phyloP scores from a whole-genome alignment of 2,329 filamentous ascomycete species.

The Hymenoscyphus fraxineus region DNA sequence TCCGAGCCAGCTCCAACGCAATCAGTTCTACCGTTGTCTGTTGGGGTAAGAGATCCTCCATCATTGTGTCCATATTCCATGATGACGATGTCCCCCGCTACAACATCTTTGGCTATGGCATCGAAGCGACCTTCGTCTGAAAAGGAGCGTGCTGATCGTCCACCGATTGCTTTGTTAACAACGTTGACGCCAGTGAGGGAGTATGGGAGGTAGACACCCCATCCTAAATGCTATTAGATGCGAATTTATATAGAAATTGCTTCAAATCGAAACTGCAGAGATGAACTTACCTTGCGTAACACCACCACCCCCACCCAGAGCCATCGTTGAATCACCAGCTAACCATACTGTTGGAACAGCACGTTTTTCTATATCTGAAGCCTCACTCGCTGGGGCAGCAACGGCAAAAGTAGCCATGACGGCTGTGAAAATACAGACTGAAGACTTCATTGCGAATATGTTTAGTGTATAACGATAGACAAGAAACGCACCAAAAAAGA shows the following conservation, averaged over 20 bases:
- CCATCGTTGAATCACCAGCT: slow-evolving; percentile 62
- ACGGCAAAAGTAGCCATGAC: slow-evolving; percentile 23
- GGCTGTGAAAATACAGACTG: slow-evolving; percentile 16
- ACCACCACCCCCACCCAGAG: slow-evolving; percentile 42
- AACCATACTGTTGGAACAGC: slow-evolving; percentile 46
- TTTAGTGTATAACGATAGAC: background rate
- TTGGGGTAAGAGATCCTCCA: slow-evolving; percentile 47
- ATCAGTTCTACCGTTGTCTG: slow-evolving; percentile 59
- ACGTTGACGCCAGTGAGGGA: slow-evolving; percentile 47
- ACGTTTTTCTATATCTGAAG: slow-evolving; percentile 12
- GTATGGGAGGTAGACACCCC: slow-evolving; percentile 57
- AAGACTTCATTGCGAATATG: slow-evolving; percentile 18
- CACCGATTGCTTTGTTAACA: slow-evolving; percentile 62
- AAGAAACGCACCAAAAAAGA: background rate
- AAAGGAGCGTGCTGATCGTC: slow-evolving; percentile 63
- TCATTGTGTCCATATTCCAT: slow-evolving; percentile 66
- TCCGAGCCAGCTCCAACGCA: slow-evolving; percentile 48
- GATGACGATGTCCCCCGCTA: slow-evolving; percentile 45
- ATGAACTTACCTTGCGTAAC: slow-evolving; percentile 38
- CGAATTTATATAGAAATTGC: background rate
- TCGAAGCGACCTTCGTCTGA: slow-evolving; percentile 63
- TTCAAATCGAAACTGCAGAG: background rate
- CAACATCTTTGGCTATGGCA: slow-evolving; percentile 45
- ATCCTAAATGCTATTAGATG: slow-evolving; percentile 44
- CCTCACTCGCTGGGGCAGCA: slow-evolving; percentile 20